These are phyloP conservation scores for Fusarium sp. DNA, from an alignment of 2,329 filamentous ascomycete genomes.

Conservation along the genomic window DNA sequence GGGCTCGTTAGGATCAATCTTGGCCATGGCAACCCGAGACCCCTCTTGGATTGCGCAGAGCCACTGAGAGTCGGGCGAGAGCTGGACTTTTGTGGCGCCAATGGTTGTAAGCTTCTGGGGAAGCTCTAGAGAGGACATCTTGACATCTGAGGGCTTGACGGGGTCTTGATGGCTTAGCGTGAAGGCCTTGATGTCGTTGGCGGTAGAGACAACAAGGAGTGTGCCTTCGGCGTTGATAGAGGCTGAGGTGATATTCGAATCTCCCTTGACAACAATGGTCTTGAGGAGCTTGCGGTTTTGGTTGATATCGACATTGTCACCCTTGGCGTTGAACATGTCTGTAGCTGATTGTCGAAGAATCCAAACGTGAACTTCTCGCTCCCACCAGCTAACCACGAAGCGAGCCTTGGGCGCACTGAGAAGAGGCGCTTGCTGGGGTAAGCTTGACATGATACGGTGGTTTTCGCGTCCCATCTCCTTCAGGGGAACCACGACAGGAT, in stretches of 20 bases:
- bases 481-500: constrained; percentile 81
- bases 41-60: constrained; percentile 70
- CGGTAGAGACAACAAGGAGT: constrained; percentile 78
- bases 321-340: constrained; percentile 54
- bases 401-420: constrained; percentile 75
- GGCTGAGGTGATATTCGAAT: constrained; percentile 82
- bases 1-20: constrained; percentile 35
- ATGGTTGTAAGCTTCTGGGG: constrained; percentile 62
- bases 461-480: constrained; percentile 77
- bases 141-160: constrained; percentile 65
- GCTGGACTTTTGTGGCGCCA: constrained; percentile 73
- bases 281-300: constrained; percentile 71
- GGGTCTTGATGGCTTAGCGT: constrained; percentile 63
- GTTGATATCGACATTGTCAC: constrained; percentile 54
- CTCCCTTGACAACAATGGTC: constrained; percentile 72
- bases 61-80: constrained; percentile 76
- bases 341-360: constrained; percentile 58
- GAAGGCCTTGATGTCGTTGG: constrained; percentile 78
- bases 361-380: constrained; percentile 87
- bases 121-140: constrained; percentile 73
- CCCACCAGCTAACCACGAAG: constrained; percentile 90
- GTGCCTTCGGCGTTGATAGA: constrained; percentile 74
- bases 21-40: constrained; percentile 61
- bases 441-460: constrained; percentile 79
- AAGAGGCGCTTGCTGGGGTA: constrained; percentile 80